Conservation (phyloP, 2,329 filamentous ascomycete genomes). For the Calonectria hawksworthii region DNA sequence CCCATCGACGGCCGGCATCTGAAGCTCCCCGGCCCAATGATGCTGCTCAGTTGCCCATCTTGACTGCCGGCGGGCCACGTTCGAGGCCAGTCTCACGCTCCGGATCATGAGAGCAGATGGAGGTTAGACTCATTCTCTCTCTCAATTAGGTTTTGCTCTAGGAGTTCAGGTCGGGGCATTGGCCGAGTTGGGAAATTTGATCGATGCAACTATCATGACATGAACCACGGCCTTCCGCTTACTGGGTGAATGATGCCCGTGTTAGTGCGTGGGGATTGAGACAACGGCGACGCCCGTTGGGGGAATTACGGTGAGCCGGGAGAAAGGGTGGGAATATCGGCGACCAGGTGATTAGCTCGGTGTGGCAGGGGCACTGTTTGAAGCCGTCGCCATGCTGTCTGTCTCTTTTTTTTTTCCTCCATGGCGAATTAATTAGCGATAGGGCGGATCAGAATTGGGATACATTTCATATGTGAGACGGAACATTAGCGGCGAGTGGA, state of each 20-base stretch:
- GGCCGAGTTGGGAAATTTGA: neutral
- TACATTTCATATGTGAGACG: neutral
- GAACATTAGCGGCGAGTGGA: neutral
- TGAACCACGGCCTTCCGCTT: neutral
- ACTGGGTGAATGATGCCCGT: neutral
- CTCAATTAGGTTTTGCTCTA: neutral
- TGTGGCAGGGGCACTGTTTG: neutral
- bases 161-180: neutral
- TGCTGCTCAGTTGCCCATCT: neutral
- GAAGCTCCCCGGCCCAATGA: slow-evolving; percentile 20
- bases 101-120: neutral
- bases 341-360: neutral
- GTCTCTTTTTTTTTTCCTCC: neutral
- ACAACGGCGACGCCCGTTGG: slow-evolving; percentile 1
- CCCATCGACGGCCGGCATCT: neutral
- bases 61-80: neutral
- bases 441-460: neutral
- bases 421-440: neutral
- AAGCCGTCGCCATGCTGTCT: neutral
- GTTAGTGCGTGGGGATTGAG: slow-evolving; percentile 2
- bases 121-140: neutral
- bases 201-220: neutral
- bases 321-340: neutral
- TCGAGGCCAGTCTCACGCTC: neutral
- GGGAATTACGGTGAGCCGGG: neutral